Evolutionary conservation across 2,329 filamentous ascomycete species (phyloP).

Genomic region (Trichoderma sp.): DNA sequence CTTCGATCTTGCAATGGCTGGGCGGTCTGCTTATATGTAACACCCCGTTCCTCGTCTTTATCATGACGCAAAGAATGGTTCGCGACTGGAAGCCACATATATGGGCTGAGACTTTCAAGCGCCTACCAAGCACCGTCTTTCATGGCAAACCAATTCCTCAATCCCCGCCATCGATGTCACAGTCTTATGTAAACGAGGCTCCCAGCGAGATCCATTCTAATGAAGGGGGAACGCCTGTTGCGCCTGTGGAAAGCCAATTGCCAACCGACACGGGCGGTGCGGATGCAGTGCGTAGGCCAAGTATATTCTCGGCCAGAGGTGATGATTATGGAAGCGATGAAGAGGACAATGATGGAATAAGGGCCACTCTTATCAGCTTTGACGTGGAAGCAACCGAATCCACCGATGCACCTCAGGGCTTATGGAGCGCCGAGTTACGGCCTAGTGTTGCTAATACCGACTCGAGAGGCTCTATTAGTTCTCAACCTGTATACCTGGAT

Average conservation of each 20-base stretch:
- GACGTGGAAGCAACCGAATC: constrained; percentile 61
- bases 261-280: constrained; percentile 33
- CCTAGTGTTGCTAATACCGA: constrained; percentile 47
- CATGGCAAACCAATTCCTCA: constrained; percentile 31
- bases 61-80: constrained; percentile 45
- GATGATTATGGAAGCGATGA: constrained; percentile 59
- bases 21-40: constrained; percentile 46
- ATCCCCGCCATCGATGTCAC: constrained; percentile 26
- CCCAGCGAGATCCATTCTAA: constrained; percentile 11
- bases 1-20: constrained; percentile 48
- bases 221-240: constrained; percentile 3
- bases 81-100: constrained; percentile 41
- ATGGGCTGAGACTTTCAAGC: constrained; percentile 43
- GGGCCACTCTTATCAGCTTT: constrained; percentile 61
- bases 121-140: constrained; percentile 44
- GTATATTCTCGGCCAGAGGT: constrained; percentile 50
- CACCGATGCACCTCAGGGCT: constrained; percentile 51
- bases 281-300: constrained; percentile 45
- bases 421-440: constrained; percentile 62
- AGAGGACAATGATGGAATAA: constrained; percentile 57
- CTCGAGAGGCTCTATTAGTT: constrained; percentile 29
- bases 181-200: constrained; percentile 13
- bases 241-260: constrained; percentile 33
- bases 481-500: constrained; percentile 46
- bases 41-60: constrained; percentile 51